Percentiles rank a stretch among this genome's conserved stretches.
Conservation (phyloP, 805 yeast genomes). For the Cyberlindnera maclurae region DNA sequence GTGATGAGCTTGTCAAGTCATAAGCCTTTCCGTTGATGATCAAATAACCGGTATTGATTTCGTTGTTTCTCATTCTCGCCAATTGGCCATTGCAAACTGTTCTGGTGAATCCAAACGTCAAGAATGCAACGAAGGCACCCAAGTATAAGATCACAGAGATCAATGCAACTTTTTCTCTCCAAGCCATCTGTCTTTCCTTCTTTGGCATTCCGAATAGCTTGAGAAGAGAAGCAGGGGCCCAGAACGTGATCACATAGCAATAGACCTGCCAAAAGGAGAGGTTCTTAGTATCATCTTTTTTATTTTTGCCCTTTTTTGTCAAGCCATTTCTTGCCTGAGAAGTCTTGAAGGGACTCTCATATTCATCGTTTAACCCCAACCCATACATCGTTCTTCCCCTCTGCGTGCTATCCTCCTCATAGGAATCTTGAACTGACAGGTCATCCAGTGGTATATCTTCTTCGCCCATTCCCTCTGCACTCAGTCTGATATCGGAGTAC, state of each 20-base stretch:
- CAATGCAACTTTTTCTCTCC: slow-evolving; percentile 94
- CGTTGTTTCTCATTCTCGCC: slow-evolving; percentile 49
- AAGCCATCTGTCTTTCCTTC: slow-evolving; percentile 82
- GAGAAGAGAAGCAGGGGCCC: slow-evolving; percentile 81
- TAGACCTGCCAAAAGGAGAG: slow-evolving; percentile 68
- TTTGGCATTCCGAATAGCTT: slow-evolving; percentile 69
- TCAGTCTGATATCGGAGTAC: slow-evolving; percentile 6
- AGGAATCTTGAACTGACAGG: slow-evolving; percentile 6
- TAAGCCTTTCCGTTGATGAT: slow-evolving; percentile 81
- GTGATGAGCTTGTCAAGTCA: slow-evolving; percentile 61
- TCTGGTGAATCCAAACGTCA: slow-evolving; percentile 85
- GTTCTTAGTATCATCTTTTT: slow-evolving; percentile 7
- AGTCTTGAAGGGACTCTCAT: slow-evolving; percentile 20
- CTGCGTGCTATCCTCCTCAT: slow-evolving; percentile 1
- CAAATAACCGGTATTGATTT: slow-evolving; percentile 53
- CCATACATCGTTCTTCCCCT: slow-evolving; percentile 50
- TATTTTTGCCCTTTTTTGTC: slow-evolving; percentile 2
- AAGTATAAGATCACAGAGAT: slow-evolving; percentile 64
- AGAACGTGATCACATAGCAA: slow-evolving; percentile 76
- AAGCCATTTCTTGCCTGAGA: slow-evolving; percentile 1
- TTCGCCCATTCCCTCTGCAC: slow-evolving; percentile 6
- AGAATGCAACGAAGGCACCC: slow-evolving; percentile 74
- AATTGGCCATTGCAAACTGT: slow-evolving; percentile 57
- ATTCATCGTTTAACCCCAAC: slow-evolving; percentile 54
- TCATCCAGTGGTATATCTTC: slow-evolving; percentile 19